Base-by-base conservation (phyloP, 73 alveolate species). In the Paramecium bursaria region DNA sequence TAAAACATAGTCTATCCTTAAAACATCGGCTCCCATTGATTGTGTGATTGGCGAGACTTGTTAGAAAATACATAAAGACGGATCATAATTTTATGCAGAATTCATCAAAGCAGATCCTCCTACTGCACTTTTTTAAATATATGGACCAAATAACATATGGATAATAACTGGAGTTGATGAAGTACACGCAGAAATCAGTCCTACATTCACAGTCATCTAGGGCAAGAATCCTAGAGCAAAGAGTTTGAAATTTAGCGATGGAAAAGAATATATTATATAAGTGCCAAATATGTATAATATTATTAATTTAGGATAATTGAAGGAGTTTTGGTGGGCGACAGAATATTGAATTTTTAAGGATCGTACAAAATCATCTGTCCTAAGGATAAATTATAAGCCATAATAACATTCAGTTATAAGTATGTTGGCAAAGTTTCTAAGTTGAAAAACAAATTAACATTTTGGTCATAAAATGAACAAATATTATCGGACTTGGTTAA, bases 21-120 rank as follows among this genome's bases (percentile, higher is more conserved):
- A 47, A 21, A 25, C 60, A 15, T 4, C 44, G 1, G 82, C 82
- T 7, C 82, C 82, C 0, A 67, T 67, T 17, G 82, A 67, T 42
- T 29, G 50, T 67, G 33, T 67, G 60, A 17, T 67, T 35, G 82
- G 82, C 22, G 82, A 67, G 5, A 67, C 82, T 25, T 31, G 53
- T 21, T 19, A 42, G 23, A 67, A 27, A 42, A 23, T 67, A 17
- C 33, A 67, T 11, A 35, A 31, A 7, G 82, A 67, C 44, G 82
- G 82, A 4, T 39, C 82, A 1, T 42, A 15, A 11, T 67, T 35
- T 42, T 67, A 67, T 42, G 19, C 60, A 17, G 82, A 67, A 67
- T 67, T 67, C 30, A 67, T 67, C 0, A 67, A 67, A 47, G 42
- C 55, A 4, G 82, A 67, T 42, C 82, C 82, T 14, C 82, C 82